Evolutionary conservation across 495 filamentous ascomycete genomes (phyloP).

Genomic region (Xylaria venustula): DNA sequence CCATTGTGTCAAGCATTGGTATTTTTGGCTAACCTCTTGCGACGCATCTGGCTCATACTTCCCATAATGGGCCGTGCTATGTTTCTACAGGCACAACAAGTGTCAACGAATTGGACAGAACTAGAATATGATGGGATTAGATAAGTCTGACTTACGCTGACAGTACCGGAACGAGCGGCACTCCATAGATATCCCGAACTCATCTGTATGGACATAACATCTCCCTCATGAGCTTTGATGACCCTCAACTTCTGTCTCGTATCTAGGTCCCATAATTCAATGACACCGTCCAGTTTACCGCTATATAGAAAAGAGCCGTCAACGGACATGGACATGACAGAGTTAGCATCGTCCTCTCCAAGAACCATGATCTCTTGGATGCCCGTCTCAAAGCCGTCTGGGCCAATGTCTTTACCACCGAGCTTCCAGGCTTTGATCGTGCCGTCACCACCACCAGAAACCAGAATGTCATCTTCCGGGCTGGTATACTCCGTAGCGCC

Average conservation of each 20-base stretch:
- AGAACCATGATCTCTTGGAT: slow-evolving; percentile 63
- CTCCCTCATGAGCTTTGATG: slow-evolving; percentile 74
- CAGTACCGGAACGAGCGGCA: slow-evolving; percentile 74
- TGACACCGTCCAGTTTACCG: slow-evolving; percentile 81
- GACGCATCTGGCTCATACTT: slow-evolving; percentile 41
- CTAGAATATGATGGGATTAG: background rate
- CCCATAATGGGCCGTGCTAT: slow-evolving; percentile 56
- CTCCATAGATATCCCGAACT: slow-evolving; percentile 82
- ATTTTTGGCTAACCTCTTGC: slow-evolving; percentile 82
- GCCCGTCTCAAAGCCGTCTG: slow-evolving; percentile 42
- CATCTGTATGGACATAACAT: slow-evolving; percentile 82
- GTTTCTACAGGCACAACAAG: slow-evolving; percentile 42
- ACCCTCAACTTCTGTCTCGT: slow-evolving; percentile 86
- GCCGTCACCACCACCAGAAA: slow-evolving; percentile 92
- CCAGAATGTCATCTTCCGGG: slow-evolving; percentile 70
- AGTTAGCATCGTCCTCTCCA: slow-evolving; percentile 74
- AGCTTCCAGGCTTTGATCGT: slow-evolving; percentile 88
- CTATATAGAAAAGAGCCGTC: slow-evolving; percentile 90
- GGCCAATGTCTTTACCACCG: slow-evolving; percentile 41
- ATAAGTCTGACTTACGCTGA: slow-evolving; percentile 58
- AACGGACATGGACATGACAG: slow-evolving; percentile 77
- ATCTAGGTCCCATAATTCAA: slow-evolving; percentile 96
- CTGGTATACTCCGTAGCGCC: slow-evolving; percentile 60
- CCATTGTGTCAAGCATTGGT: slow-evolving; percentile 80
- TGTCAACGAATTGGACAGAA: background rate